These are phyloP conservation scores for Colletotrichum nymphaeae DNA, from an alignment of 2,329 filamentous ascomycete species.

Conservation along the genomic window DNA sequence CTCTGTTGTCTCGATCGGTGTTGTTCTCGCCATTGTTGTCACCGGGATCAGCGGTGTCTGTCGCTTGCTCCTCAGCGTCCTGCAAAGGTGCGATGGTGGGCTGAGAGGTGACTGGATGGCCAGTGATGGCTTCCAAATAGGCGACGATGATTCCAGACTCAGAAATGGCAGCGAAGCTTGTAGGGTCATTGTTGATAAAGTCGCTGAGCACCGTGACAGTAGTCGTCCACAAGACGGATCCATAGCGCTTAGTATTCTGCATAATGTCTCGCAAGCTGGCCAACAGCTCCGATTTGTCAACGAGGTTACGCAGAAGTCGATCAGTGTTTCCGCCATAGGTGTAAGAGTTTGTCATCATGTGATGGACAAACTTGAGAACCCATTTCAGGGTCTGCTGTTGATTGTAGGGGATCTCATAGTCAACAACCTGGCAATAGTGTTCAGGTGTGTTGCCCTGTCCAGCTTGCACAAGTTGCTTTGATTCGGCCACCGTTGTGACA, in stretches of 20 bases:
- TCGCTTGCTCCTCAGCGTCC: constrained; percentile 38
- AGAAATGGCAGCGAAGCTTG: constrained; percentile 94
- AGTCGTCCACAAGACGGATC: constrained; percentile 95
- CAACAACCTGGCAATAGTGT: constrained; percentile 82
- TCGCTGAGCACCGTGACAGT: constrained; percentile 91
- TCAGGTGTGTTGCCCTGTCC: constrained; percentile 78
- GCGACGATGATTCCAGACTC: constrained; percentile 92
- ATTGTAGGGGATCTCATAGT: constrained; percentile 93
- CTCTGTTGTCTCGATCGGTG: constrained; percentile 37
- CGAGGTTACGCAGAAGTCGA: constrained; percentile 88
- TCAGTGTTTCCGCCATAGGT: constrained; percentile 84
- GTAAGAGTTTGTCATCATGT: constrained; percentile 86
- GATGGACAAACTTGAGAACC: constrained; percentile 95
- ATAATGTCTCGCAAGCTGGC: constrained; percentile 84
- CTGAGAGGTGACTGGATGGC: constrained; percentile 54
- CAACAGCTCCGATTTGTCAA: constrained; percentile 90
- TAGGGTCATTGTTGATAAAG: constrained; percentile 99
- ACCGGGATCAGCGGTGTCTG: constrained; percentile 32
- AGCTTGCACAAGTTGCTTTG: constrained; percentile 72
- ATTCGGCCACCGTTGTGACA: constrained; percentile 79
- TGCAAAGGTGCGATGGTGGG: constrained; percentile 42
- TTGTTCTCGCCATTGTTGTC: constrained; percentile 6
- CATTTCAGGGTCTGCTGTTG: constrained; percentile 94
- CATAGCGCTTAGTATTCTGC: constrained; percentile 81
- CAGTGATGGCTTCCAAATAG: constrained; percentile 84